A percentile compares a stretch with the other conserved stretches of the same genome.
Evolutionary conservation across 257 asterid species (phyloP).

Genomic region (Handroanthus guayacan): DNA sequence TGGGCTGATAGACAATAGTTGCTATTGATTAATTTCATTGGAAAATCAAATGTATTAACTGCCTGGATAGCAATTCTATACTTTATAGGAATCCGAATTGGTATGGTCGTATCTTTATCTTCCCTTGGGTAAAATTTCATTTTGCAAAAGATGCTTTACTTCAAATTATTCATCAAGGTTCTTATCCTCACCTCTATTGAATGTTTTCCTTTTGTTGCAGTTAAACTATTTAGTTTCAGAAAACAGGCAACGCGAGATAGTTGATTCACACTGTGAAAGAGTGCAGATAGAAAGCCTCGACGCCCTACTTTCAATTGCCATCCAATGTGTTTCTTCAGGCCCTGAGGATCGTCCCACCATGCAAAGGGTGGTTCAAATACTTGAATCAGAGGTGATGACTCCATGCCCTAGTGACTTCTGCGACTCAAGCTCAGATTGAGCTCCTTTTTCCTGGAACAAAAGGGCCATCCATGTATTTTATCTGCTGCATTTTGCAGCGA

Average conservation of each 20-base stretch:
- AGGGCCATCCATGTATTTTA: conserved; percentile 26
- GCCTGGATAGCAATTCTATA: not conserved
- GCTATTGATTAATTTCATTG: no score
- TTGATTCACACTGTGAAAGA: conserved; percentile 82
- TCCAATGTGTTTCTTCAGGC: conserved; percentile 79
- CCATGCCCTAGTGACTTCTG: conserved; percentile 96
- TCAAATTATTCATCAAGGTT: not conserved
- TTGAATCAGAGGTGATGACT: conserved; percentile 89
- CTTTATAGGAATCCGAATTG: not conserved
- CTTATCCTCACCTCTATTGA: conserved; percentile 25
- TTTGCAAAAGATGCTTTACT: not conserved
- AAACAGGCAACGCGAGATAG: conserved; percentile 79
- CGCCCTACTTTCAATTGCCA: conserved; percentile 75
- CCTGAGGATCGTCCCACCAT: conserved; percentile 97
- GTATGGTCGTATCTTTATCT: not conserved
- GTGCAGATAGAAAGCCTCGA: conserved; percentile 79
- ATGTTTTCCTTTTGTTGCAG: conserved; percentile 47
- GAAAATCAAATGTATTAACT: no score
- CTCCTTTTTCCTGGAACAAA: conserved; percentile 19
- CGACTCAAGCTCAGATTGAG: conserved; percentile 82
- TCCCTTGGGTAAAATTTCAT: conserved; percentile 12
- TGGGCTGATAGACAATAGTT: not conserved
- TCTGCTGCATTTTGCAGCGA: conserved; percentile 42
- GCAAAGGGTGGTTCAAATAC: conserved; percentile 91
- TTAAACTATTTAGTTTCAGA: conserved; percentile 76